Evolutionary conservation across 108 stramenopile species (phyloP).

Genomic region (Aureococcus anophagefferens): DNA sequence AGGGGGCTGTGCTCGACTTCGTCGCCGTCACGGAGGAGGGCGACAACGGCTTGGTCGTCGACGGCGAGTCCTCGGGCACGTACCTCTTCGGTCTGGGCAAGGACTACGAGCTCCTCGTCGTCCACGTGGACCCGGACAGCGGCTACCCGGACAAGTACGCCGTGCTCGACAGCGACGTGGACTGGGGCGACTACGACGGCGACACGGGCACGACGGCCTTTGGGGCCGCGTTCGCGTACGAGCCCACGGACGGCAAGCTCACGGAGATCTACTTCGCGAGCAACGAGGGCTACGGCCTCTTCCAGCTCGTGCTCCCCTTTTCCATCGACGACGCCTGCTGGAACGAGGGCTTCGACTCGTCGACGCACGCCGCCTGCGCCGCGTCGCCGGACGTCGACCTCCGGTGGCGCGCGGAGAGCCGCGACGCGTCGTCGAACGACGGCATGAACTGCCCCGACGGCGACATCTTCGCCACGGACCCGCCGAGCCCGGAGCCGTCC

Average conservation of each 20-base stretch:
- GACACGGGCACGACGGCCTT: not conserved
- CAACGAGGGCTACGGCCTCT: not conserved
- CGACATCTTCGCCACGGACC: not conserved
- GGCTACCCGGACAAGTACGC: not conserved
- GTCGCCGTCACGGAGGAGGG: not conserved
- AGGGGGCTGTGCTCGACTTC: not conserved
- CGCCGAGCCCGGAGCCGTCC: too few species aligned
- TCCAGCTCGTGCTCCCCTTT: not conserved
- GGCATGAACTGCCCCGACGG: not conserved
- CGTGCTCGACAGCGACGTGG: not conserved
- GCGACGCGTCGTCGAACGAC: not conserved
- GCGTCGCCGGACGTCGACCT: not conserved
- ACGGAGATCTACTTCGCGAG: not conserved
- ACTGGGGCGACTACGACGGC: not conserved
- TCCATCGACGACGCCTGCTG: not conserved
- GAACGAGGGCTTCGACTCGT: not conserved
- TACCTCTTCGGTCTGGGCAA: not conserved
- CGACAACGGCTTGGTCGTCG: not conserved
- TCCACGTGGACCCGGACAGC: not conserved
- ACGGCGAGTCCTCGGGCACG: not conserved
- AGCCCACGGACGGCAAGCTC: not conserved
- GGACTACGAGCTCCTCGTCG: not conserved
- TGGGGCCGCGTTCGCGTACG: not conserved
- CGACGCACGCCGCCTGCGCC: not conserved
- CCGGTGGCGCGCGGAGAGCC: not conserved